Conservation (phyloP, 2,329 filamentous ascomycete species). For the Zymoseptoria crescenta region DNA sequence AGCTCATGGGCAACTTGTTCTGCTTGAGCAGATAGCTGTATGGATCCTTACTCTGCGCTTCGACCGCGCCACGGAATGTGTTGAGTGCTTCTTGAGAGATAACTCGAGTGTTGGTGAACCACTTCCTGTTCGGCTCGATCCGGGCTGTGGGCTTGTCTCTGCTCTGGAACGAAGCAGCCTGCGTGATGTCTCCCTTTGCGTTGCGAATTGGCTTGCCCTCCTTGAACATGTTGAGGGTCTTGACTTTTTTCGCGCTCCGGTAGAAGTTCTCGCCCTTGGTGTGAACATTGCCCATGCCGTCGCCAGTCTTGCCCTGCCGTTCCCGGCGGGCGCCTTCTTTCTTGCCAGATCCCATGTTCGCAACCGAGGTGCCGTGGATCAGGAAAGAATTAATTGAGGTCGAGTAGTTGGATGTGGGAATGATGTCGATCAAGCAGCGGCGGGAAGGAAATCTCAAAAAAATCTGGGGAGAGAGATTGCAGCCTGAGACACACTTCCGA, state of each 20-base stretch:
- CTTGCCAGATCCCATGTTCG: slow-evolving; percentile 77
- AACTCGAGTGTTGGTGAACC: slow-evolving; percentile 90
- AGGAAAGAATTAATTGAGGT: neutral
- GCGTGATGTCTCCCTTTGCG: slow-evolving; percentile 71
- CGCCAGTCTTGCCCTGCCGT: slow-evolving; percentile 75
- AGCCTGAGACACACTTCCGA: neutral
- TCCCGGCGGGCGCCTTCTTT: slow-evolving; percentile 77
- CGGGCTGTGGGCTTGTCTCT: slow-evolving; percentile 72
- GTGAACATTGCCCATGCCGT: slow-evolving; percentile 87
- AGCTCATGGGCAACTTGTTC: slow-evolving; percentile 92
- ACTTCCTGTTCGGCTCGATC: slow-evolving; percentile 93
- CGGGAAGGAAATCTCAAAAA: neutral
- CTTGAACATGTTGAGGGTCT: slow-evolving; percentile 82
- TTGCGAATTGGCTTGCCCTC: slow-evolving; percentile 78
- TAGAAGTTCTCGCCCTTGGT: slow-evolving; percentile 99
- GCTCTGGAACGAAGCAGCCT: slow-evolving; percentile 77
- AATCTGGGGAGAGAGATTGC: slow-evolving; percentile 6
- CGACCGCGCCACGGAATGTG: slow-evolving; percentile 85
- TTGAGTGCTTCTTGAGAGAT: slow-evolving; percentile 84
- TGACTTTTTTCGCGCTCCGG: slow-evolving; percentile 76
- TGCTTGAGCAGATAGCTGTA: slow-evolving; percentile 93
- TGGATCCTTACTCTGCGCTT: slow-evolving; percentile 80
- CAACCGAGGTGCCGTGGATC: slow-evolving; percentile 4
- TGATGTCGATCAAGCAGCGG: neutral
- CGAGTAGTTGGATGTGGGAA: neutral